Percentiles rank a stretch among this genome's conserved stretches.
phyloP scores from a whole-genome alignment of 2,329 filamentous ascomycete genomes.

The Xylariaceae sp. region DNA sequence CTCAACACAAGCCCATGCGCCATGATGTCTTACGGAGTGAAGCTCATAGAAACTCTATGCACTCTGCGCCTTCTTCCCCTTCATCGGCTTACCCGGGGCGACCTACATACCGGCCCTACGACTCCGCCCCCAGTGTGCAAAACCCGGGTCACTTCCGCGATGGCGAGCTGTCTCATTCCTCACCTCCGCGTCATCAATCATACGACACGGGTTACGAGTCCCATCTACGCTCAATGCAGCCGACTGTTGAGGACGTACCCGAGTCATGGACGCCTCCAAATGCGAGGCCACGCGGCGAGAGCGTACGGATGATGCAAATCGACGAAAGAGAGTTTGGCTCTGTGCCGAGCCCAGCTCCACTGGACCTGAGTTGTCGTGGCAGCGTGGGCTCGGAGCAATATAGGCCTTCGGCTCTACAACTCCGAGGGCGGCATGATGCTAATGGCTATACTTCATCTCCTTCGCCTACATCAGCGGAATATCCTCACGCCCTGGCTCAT shows the following conservation, averaged over 20 bases:
- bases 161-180: constrained; percentile 27
- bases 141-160: constrained; percentile 23
- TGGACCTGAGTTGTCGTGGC: constrained; percentile 33
- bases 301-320: constrained; percentile 19
- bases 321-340: constrained; percentile 34
- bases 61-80: constrained; percentile 25
- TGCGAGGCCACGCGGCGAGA: constrained; percentile 16
- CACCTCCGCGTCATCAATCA: constrained; percentile 39
- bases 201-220: constrained; percentile 41
- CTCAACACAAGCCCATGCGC: constrained; percentile 43
- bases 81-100: constrained; percentile 43
- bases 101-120: constrained; percentile 44
- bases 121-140: constrained; percentile 36
- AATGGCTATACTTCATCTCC: constrained; percentile 23
- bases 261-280: constrained; percentile 37
- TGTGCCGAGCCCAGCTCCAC: constrained; percentile 34
- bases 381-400: constrained; percentile 26
- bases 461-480: constrained; percentile 28
- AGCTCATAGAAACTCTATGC: constrained; percentile 44
- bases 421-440: constrained; percentile 21
- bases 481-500: constrained; percentile 23
- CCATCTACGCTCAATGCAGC: constrained; percentile 48
- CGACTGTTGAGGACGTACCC: constrained; percentile 57
- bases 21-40: constrained; percentile 51
- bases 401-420: constrained; percentile 16